Base-by-base conservation (phyloP, 768 basidiomycete species). In the Lactarius indigo region DNA sequence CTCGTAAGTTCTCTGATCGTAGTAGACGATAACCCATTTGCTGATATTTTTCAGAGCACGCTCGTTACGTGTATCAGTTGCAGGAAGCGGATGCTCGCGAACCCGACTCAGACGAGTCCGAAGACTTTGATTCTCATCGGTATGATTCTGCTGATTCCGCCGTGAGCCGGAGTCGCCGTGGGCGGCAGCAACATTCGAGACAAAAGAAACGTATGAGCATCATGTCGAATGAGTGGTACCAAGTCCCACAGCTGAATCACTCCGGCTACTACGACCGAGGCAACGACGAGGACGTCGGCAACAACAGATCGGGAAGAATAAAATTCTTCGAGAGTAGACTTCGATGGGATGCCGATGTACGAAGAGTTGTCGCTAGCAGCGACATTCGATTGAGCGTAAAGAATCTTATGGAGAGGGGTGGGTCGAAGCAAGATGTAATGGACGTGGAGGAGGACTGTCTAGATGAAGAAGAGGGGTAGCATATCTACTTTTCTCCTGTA, bases 141-240 rank as follows among this genome's bases (percentile, higher is more conserved):
- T 66, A 71, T 58, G 70, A 73, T 59, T 76, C 75, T 9, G 75
- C 89, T 73, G 82, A 80, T 35, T 84, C 85, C 10, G 72, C 79
- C 2, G 70, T 74, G 39, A 74, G 75, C 61, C 72, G 75, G 18
- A 61, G 64, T 57, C 67, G 64, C 33, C 72, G 65, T 5, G 63
- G 70, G 26, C 72, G 74, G 20, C 73, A 73, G 30, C 76, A 73
- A 20, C 72, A 75, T 28, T 76, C 76, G 41, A 61, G 68, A 31
- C 68, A 71, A 37, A 81, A 80, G 70, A 85, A 84, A 69, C 84
- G 86, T 63, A 90, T 91, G 87, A 90, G 87, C 70, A 79, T 90
- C 57, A 61, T 88, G 58, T 88, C 87, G 20, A 85, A 84, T 65
- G 81, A 84, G 63, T 86, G 83, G 68, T 78, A 83, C 64, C 84